These are phyloP conservation scores for Trichoderma koningiopsis DNA, from an alignment of 2,329 filamentous ascomycete species.

Conservation along the genomic window DNA sequence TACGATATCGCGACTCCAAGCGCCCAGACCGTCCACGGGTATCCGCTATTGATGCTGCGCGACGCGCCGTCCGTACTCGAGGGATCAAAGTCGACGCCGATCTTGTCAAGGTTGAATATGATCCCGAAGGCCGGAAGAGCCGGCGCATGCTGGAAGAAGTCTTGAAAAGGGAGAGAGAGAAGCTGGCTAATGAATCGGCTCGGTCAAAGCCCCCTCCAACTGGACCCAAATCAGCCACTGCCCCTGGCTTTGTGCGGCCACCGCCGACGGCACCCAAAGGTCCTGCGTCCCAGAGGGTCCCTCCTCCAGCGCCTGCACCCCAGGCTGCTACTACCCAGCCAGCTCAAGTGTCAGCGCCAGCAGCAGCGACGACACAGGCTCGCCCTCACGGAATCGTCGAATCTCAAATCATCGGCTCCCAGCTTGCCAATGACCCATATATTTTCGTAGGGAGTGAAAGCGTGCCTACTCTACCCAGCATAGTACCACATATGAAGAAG, in stretches of 20 bases:
- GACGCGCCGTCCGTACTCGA: conserved; percentile 74
- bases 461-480: conserved; percentile 83
- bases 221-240: conserved; percentile 40
- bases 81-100: conserved; percentile 78
- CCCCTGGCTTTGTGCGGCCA: conserved; percentile 46
- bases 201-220: conserved; percentile 41
- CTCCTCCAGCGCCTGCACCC: conserved; percentile 29
- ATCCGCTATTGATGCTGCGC: conserved; percentile 77
- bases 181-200: conserved; percentile 48
- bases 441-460: conserved; percentile 85
- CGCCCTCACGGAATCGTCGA: conserved; percentile 59
- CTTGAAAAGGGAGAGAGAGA: conserved; percentile 68
- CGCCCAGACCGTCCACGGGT: conserved; percentile 47
- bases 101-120: conserved; percentile 79
- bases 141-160: conserved; percentile 74
- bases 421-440: conserved; percentile 79
- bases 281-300: conserved; percentile 61
- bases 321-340: conserved; percentile 22
- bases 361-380: conserved; percentile 24
- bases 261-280: conserved; percentile 87
- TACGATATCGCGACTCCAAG: conserved; percentile 80
- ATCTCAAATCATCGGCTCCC: conserved; percentile 64
- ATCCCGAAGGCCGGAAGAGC: conserved; percentile 84
- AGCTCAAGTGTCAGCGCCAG: not conserved
- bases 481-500: conserved; percentile 87